Evolutionary conservation across 306 rosid genomes (phyloP).

Genomic region (Quercus rubra): DNA sequence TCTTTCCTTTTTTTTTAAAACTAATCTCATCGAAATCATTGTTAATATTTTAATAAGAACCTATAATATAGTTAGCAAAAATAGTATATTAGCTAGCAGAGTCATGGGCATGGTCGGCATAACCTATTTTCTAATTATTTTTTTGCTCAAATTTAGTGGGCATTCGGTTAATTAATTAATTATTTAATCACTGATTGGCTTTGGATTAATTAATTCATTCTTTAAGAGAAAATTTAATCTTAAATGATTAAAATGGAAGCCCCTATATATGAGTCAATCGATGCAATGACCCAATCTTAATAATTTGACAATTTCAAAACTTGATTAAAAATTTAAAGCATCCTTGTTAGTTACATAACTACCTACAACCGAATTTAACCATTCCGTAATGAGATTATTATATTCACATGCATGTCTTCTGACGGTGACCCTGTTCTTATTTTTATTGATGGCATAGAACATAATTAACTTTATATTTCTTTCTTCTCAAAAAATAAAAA

Average conservation of each 20-base stretch:
- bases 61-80: background rate
- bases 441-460: no score
- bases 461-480: no score
- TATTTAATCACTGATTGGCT: background rate
- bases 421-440: no score
- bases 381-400: no score
- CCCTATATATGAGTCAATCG: background rate
- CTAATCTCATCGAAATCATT: background rate
- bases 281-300: background rate
- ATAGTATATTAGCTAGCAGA: background rate
- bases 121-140: conserved; percentile 3
- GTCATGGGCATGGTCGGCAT: conserved; percentile 25
- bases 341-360: conserved; percentile 15
- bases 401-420: no score
- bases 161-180: background rate
- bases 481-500: no score
- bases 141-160: background rate
- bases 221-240: background rate
- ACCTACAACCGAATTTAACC: conserved; percentile 28
- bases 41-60: background rate
- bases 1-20: background rate
- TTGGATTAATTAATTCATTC: background rate
- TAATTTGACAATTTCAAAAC: background rate
- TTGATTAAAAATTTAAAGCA: conserved; percentile 13
- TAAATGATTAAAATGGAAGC: background rate